These are phyloP conservation scores for Fragilariopsis cylindrus DNA, from an alignment of 108 stramenopile species.

Conservation along the genomic window DNA sequence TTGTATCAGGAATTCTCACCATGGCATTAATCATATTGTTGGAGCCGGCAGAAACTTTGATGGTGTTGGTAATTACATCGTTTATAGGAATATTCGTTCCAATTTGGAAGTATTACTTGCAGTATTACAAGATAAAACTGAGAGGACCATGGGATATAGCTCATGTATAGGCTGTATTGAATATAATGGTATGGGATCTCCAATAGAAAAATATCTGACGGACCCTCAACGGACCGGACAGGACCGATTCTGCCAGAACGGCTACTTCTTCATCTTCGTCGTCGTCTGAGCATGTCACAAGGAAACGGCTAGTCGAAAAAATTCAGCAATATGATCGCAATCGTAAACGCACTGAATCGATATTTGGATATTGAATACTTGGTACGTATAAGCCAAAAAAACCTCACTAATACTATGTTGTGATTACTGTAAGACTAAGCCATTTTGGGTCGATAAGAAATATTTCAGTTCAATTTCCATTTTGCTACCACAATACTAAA, in stretches of 20 bases:
- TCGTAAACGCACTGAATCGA: too few relatives aligned
- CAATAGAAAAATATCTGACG: slow-evolving; percentile 20
- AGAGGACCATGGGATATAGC: slow-evolving; percentile 72
- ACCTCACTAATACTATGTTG: too few relatives aligned
- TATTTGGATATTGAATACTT: too few relatives aligned
- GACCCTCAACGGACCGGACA: slow-evolving; percentile 69
- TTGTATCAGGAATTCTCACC: slow-evolving; percentile 18
- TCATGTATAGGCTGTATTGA: slow-evolving; percentile 5
- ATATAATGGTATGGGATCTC: too few relatives aligned
- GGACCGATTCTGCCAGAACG: slow-evolving; percentile 65
- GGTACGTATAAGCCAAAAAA: too few relatives aligned
- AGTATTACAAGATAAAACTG: slow-evolving; percentile 45
- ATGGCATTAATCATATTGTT: slow-evolving; percentile 25
- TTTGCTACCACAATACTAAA: too few relatives aligned
- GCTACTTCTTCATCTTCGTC: slow-evolving; percentile 70
- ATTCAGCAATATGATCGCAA: too few relatives aligned
- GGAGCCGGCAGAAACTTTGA: slow-evolving; percentile 30
- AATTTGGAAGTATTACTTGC: slow-evolving; percentile 43
- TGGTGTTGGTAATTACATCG: slow-evolving; percentile 31
- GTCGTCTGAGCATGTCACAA: slow-evolving; percentile 88
- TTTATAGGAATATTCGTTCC: slow-evolving; percentile 49
- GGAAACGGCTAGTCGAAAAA: slow-evolving; percentile 43
- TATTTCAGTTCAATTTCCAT: too few relatives aligned
- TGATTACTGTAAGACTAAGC: too few relatives aligned
- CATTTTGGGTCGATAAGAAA: too few relatives aligned